Evolutionary conservation across 2,329 filamentous ascomycete genomes (phyloP), one percentile per base, ranked within the genome.

Genomic region (Exophiala xenobiotica): DNA sequence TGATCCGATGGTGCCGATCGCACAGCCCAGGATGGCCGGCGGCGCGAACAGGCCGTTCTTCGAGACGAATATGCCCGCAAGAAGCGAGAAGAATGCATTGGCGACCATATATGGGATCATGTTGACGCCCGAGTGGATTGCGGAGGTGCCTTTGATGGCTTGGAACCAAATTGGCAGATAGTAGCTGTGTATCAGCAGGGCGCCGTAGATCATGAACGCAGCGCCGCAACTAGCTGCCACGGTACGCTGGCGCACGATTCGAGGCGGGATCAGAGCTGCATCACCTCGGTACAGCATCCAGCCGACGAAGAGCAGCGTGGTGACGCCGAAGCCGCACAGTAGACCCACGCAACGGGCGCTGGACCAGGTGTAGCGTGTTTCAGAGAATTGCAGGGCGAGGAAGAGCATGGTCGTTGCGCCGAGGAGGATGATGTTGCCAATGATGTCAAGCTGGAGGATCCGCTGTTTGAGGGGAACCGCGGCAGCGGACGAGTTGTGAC

Each of bases 401-500:
- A 61, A 53, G 4, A 63, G 47, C 51, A 57, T 53, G 5, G 55
- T 47, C 50, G 37, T 23, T 9, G 46, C 52, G 20, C 40, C 33
- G 11, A 85, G 65, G 56, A 86, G 78, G 64, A 83, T 76, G n/a
- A 78, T 62, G 11, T 78, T 82, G 19, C 82, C 82, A 1, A 83
- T 62, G 1, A 79, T 78, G 50, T 85, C 81, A 38, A 83, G 61
- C 22, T 59, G 51, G 3, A 42, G 12, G 4, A 67, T 18, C 22
- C 63, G 57, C 27, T 62, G 31, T 18, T 46, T 47, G 23, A 60
- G 47, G 7, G 57, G 29, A 6, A n/a, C 7, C 18, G 23, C 8
- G 4, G 22, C 11, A 5, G n/a, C n/a, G n/a, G n/a, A n/a, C n/a
- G n/a, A n/a, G n/a, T n/a, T n/a, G n/a, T n/a, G n/a, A n/a, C n/a